Base-by-base conservation (phyloP, 305 asterid genomes). In the Fraxinus greggii region DNA sequence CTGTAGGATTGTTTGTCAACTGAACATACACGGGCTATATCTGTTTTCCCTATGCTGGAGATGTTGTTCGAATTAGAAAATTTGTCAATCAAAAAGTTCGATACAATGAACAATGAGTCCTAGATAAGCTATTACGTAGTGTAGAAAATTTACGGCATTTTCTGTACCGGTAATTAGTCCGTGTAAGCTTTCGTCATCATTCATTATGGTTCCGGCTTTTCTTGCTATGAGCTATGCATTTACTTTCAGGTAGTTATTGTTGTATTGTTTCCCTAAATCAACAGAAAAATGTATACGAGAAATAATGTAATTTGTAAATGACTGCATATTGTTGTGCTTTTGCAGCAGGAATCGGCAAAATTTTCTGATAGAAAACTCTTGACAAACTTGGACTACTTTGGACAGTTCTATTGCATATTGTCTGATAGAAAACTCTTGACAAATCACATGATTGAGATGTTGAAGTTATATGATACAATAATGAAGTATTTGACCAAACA, bases 201-300 rank as follows among this genome's bases (percentile, higher is more conserved):
- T 84, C 40, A 48, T 78, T 78, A 28, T 5, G 48, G 70, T 61
- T 69, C 79, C 78, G 40, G 32, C 73, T 13, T 38, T 75, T 35
- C 61, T 80, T 75, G 83, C 74, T 28, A 29, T 76, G 61, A 63
- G 63, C 36, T 74, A 67, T 79, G 38, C 59, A 33, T 65, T 72
- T n/a, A 31, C 78, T 17, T 17, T 45, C 80, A 82, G 85, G 75
- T 69, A 59, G 81, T 78, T 61, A 72, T 76, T 45, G 76, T 87
- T 65, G 76, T 80, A 78, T 61, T 83, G 77, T 81, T 81, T 33
- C 24, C 83, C 67, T 7, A 74, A 83, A 78, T 78, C 81, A 85
- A 42, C 26, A 72, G 2, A 45, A n/a, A 74, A 38, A 15, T 81
- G 45, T 56, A 38, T 26, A 17, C 78, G 40, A 72, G 59, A 59